Percentiles rank a stretch among this genome's conserved stretches.
Evolutionary conservation across 1,139 yeast species (phyloP).

Genomic region (Tardiomyces blankii): DNA sequence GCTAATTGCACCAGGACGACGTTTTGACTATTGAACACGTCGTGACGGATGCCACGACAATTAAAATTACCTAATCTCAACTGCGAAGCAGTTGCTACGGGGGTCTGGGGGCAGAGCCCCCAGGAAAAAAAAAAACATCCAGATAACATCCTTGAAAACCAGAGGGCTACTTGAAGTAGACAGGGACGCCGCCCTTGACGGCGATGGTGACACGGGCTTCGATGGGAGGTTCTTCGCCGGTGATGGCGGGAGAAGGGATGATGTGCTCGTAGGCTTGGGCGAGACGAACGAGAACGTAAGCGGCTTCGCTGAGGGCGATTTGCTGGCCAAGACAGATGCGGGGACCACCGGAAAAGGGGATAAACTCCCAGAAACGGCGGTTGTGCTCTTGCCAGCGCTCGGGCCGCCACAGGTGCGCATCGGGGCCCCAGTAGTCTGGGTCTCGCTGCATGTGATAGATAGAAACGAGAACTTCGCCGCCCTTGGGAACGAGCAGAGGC

Average conservation of each 20-base stretch:
- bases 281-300: constrained; percentile 32
- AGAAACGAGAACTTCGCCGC: constrained; percentile 35
- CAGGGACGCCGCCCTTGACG: constrained; percentile 5
- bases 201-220: constrained; percentile 3
- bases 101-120: no score
- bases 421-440: constrained; percentile 35
- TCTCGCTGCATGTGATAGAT: constrained; percentile 38
- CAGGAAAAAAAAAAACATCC: no score
- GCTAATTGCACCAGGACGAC: no score
- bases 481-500: constrained; percentile 39
- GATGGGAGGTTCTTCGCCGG: constrained; percentile 2
- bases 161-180: not conserved
- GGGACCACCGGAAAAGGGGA: constrained; percentile 42
- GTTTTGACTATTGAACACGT: no score
- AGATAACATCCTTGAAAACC: no score
- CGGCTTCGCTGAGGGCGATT: constrained; percentile 41
- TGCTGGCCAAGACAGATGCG: constrained; percentile 41
- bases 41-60: no score
- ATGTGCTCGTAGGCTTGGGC: constrained; percentile 15
- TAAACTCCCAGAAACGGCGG: constrained; percentile 9
- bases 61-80: no score
- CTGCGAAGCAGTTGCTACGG: no score
- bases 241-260: not conserved
- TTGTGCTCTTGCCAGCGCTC: constrained; percentile 33
- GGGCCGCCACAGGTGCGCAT: constrained; percentile 35